Percentiles rank a stretch among this genome's conserved stretches.
phyloP scores from a whole-genome alignment of 179 eudicot genomes.

The Corrigiola litoralis region DNA sequence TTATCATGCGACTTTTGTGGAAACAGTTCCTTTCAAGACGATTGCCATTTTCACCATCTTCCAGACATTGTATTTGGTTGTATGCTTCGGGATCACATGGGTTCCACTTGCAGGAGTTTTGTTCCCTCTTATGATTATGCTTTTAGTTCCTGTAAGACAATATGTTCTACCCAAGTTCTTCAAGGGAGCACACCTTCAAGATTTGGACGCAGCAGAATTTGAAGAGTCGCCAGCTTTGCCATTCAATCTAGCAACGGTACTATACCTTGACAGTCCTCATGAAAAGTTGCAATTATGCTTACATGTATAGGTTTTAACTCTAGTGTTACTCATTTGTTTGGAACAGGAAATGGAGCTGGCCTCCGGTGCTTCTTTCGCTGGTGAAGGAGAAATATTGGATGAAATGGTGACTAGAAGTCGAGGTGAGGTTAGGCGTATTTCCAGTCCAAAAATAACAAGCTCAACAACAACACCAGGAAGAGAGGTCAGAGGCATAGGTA shows the following conservation, averaged over 20 bases:
- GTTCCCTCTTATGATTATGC: conserved; percentile 90
- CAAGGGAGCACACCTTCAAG: conserved; percentile 86
- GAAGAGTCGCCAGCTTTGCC: conserved; percentile 86
- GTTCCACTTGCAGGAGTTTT: conserved; percentile 83
- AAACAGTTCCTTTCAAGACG: conserved; percentile 87
- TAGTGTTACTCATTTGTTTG: not conserved
- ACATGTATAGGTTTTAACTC: not conserved
- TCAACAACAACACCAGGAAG: conserved; percentile 56
- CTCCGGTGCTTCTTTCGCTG: conserved; percentile 43
- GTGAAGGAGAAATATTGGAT: conserved; percentile 66
- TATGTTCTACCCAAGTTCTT: conserved; percentile 78
- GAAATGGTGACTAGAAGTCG: conserved; percentile 81
- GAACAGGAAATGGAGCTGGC: conserved; percentile 65
- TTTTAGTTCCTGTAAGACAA: conserved; percentile 86
- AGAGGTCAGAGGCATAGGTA: conserved; percentile 34
- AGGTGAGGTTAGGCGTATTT: conserved; percentile 64
- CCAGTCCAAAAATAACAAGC: conserved; percentile 73
- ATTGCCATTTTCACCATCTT: conserved; percentile 73
- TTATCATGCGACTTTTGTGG: conserved; percentile 85
- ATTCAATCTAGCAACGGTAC: conserved; percentile 53
- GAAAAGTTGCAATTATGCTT: not conserved
- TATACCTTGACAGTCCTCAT: not conserved
- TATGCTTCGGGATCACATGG: conserved; percentile 94
- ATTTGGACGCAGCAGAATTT: conserved; percentile 84
- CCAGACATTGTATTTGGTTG: conserved; percentile 66